Conservation (phyloP, 2,329 filamentous ascomycete species). For the Pseudocercospora fuligena region DNA sequence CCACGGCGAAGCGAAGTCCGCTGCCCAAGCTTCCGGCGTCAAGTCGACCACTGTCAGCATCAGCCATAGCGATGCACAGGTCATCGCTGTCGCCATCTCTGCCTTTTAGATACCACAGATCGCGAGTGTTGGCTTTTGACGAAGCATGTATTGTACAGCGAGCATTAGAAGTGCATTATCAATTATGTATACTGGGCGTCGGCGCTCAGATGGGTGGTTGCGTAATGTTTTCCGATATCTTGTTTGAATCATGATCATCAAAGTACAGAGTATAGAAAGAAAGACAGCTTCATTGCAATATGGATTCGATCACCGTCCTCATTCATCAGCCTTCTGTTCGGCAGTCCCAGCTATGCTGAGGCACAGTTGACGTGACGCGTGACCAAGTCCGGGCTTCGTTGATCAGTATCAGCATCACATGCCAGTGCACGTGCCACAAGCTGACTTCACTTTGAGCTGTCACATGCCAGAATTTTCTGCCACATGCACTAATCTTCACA, state of each 20-base stretch:
- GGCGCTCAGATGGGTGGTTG: background rate
- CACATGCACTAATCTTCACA: no score
- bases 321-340: no score
- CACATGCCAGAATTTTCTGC: background rate
- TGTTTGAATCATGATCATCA: background rate
- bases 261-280: background rate
- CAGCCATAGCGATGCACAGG: slow-evolving; percentile 92
- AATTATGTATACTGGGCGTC: no score
- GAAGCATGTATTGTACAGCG: slow-evolving; percentile 22
- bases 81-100: slow-evolving; percentile 79
- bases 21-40: slow-evolving; percentile 84
- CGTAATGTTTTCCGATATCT: background rate
- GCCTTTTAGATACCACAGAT: slow-evolving; percentile 33
- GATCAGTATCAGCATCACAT: background rate
- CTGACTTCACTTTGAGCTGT: background rate
- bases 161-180: background rate
- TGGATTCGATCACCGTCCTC: no score
- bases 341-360: no score
- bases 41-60: slow-evolving; percentile 92
- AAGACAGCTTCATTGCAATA: background rate
- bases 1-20: slow-evolving; percentile 79
- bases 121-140: background rate
- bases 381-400: no score
- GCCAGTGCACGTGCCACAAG: background rate
- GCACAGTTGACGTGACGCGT: no score